Base-by-base conservation (phyloP, 2,329 filamentous ascomycete species). In the Paradendryphiella salina region DNA sequence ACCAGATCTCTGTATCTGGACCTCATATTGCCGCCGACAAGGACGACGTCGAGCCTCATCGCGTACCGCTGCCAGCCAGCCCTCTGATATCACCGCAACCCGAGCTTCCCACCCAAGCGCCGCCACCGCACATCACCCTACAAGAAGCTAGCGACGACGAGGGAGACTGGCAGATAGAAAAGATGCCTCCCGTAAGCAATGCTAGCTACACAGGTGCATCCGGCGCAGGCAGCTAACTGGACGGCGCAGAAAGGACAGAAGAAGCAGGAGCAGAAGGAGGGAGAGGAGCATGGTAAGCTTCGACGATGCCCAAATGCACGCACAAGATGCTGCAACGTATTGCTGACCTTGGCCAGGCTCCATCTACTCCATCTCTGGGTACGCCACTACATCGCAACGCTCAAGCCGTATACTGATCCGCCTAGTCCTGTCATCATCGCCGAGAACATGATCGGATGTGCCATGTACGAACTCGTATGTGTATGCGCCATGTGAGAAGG, bases 401-500 rank as follows among this genome's bases (percentile, higher is more conserved):
- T 36, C 46, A 52, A 13, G 44, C 31, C 51, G 47, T 46, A 52
- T 65, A 63, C 67, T 73, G 54, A 73, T 55, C 50, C 28, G 23
- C 7, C 11, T 36, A 77, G 89, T 64, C 94, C 94, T 72, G 94
- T 99, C 81, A 87, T 99, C 69, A 84, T 99, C 66, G 94, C 93
- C 73, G 93, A 97, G 80, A 87, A 96, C 77, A 96, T 99, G 92
- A 90, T 93, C 72, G 94, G 94, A 76, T 94, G 94, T 83, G 92
- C 94, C 76, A 99, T 99, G 94, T 96, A 97, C 85, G 94, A 99
- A 80, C 82, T 99, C 80, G 91, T 91, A 81, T 66, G 85, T 75
- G 28, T 10, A 45, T 47, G 1, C 14, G 26, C 33, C 23, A 47
- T 26, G 34, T 50, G n/a, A 2, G 7, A 36, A 21, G 13, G 32